Evolutionary conservation across 2,329 filamentous ascomycete genomes (phyloP).

Genomic region (Fusarium metavorans): DNA sequence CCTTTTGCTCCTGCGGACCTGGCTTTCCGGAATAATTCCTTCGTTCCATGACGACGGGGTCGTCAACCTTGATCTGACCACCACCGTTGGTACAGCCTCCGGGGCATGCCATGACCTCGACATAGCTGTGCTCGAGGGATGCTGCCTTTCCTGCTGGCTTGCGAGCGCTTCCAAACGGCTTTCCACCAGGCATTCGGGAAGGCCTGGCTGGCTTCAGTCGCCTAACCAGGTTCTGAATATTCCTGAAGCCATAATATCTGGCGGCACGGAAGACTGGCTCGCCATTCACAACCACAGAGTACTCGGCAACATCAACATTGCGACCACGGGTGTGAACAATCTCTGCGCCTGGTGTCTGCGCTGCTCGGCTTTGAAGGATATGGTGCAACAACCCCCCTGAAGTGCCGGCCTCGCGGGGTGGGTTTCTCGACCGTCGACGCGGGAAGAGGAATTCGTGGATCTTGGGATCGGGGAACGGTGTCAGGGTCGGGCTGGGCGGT

Average conservation of each 20-base stretch:
- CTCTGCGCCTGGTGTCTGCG: slow-evolving; percentile 76
- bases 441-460: slow-evolving; percentile 83
- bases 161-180: slow-evolving; percentile 67
- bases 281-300: slow-evolving; percentile 71
- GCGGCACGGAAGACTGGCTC: slow-evolving; percentile 80
- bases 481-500: slow-evolving; percentile 55
- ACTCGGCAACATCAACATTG: slow-evolving; percentile 93
- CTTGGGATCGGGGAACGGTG: slow-evolving; percentile 78
- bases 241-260: slow-evolving; percentile 96
- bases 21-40: slow-evolving; percentile 65
- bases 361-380: slow-evolving; percentile 80
- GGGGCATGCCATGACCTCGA: slow-evolving; percentile 99
- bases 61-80: slow-evolving; percentile 92
- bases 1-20: slow-evolving; percentile 84
- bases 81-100: slow-evolving; percentile 99
- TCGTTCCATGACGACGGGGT: slow-evolving; percentile 71
- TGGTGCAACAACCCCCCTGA: slow-evolving; percentile 92
- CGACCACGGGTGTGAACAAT: slow-evolving; percentile 81
- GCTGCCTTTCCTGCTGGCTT: slow-evolving; percentile 63
- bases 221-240: slow-evolving; percentile 98
- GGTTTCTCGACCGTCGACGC: slow-evolving; percentile 54
- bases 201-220: slow-evolving; percentile 83
- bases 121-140: slow-evolving; percentile 82
- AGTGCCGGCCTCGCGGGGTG: slow-evolving; percentile 73
- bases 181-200: slow-evolving; percentile 84